Percentiles rank a stretch among this genome's conserved stretches.
Evolutionary conservation across 2,329 filamentous ascomycete species (phyloP).

Genomic region (Acrocalymma vagum): DNA sequence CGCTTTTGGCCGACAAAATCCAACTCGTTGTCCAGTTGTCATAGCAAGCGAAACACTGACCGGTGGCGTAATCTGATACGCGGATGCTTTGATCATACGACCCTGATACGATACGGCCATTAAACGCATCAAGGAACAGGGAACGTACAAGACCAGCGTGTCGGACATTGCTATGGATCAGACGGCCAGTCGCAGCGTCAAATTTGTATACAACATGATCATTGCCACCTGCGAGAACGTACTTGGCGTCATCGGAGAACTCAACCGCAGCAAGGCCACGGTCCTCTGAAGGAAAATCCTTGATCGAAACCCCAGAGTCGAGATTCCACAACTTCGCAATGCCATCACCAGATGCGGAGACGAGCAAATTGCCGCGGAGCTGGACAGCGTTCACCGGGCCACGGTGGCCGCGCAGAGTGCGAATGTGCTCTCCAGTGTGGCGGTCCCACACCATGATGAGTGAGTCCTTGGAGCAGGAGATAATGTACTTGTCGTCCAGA

Average conservation of each 20-base stretch:
- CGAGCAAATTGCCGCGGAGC: conserved; percentile 89
- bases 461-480: conserved; percentile 96
- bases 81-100: conserved; percentile 97
- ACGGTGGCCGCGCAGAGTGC: conserved; percentile 82
- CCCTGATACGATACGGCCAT: conserved; percentile 85
- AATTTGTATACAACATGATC: conserved; percentile 96
- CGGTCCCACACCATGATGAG: conserved; percentile 96
- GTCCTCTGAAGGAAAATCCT: conserved; percentile 89
- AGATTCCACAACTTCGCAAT: conserved; percentile 96
- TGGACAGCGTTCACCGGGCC: conserved; percentile 97
- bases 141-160: conserved; percentile 89
- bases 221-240: conserved; percentile 92
- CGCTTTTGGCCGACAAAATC: conserved; percentile 95
- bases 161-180: conserved; percentile 80
- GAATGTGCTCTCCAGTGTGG: conserved; percentile 75
- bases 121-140: conserved; percentile 87
- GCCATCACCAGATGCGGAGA: conserved; percentile 93
- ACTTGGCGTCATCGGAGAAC: conserved; percentile 93
- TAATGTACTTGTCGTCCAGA: conserved; percentile 90
- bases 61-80: conserved; percentile 87
- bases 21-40: conserved; percentile 96
- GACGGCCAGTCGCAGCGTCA: conserved; percentile 88
- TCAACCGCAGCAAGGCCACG: conserved; percentile 95
- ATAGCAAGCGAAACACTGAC: conserved; percentile 80
- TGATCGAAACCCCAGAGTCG: conserved; percentile 84